Evolutionary conservation across 352 stramenopile species (phyloP), one percentile per base, ranked within the genome.

Genomic region (Chrysophaeum taylorii): DNA sequence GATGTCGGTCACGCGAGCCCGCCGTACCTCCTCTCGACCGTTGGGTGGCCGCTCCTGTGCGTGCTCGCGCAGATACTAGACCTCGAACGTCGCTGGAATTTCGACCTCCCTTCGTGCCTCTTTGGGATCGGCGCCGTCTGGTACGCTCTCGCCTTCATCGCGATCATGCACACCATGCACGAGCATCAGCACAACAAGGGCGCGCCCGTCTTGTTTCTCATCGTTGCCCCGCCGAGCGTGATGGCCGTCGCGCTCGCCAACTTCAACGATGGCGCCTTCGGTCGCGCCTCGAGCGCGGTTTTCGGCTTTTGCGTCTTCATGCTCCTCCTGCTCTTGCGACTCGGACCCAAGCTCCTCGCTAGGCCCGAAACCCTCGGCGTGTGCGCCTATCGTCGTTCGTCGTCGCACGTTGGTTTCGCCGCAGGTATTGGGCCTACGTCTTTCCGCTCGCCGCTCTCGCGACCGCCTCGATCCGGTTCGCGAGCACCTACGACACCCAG

Each of bases 401-500:
- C n/a, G n/a, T n/a, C n/a, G n/a, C n/a, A n/a, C n/a, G n/a, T n/a
- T n/a, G n/a, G n/a, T n/a, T n/a, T n/a, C n/a, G n/a, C n/a, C n/a
- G n/a, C n/a, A n/a, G n/a, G n/a, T 79, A 79, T 50, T 79, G 72
- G 72, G 72, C 72, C 45, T 75, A 75, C 43, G 45, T 74, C 0
- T 75, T 75, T 50, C 70, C 70, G 27, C 39, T 74, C 31, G 48
- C 42, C 18, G 39, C 64, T 4, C 39, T 75, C 12, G 70, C 70
- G 14, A 54, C 70, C 9, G 68, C 23, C 14, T 14, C 25, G 14
- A 72, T 70, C 25, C 45, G 57, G 27, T 72, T 71, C 38, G 69
- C 69, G 43, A 16, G 14, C 37, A 52, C 15, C 15, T 23, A 68
- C 9, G 42, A 71, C 53, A 41, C 66, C 12, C 14, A 48, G 14